Evolutionary conservation across 2,329 filamentous ascomycete genomes (phyloP), one percentile per base, ranked within the genome.

Genomic region (Bimuria novae-zelandiae): DNA sequence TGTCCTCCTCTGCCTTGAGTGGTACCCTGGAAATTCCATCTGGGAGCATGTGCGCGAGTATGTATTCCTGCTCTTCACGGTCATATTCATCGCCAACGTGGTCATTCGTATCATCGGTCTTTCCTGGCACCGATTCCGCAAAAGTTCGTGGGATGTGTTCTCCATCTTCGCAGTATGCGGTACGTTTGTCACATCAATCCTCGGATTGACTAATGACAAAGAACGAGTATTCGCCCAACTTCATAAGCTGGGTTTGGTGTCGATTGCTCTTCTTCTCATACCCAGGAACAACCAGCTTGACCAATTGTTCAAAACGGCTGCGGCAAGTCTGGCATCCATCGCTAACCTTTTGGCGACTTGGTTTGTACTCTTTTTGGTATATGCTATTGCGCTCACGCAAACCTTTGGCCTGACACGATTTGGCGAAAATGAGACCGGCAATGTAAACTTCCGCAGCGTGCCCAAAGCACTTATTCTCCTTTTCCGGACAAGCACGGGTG

Each of bases 221-320:
- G 76, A 78, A 36, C 77, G 79, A 45, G 77, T 82, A n/a, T 91
- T 93, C 62, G 80, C 87, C 29, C 89, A 92, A 75, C 77, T 97
- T 27, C 92, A 97, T 79, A 99, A 99, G 75, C 84, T 96, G 55
- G 97, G 96, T 72, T 82, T 99, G 27, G 94, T 97, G 17, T 88
- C 90, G 7, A 89, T 97, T 49, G 87, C 94, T 2, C 81, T 97
- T 7, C 80, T 99, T 46, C 83, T 99, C 29, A 99, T 99, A 56
- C 94, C 94, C 1, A 85, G 95, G 46, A 99, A 99, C 71, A 95
- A 99, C 65, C 92, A 96, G 44, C 83, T 99, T 19, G 95, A 99
- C 70, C 94, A 99, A 72, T 84, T 99, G 0, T 99, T 99, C 84
- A 99, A 99, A 75, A 99, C 95, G 1, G 95, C 93, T 0, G 94